These are phyloP conservation scores for Senna tora DNA, from an alignment of 306 rosid species.

Conservation along the genomic window DNA sequence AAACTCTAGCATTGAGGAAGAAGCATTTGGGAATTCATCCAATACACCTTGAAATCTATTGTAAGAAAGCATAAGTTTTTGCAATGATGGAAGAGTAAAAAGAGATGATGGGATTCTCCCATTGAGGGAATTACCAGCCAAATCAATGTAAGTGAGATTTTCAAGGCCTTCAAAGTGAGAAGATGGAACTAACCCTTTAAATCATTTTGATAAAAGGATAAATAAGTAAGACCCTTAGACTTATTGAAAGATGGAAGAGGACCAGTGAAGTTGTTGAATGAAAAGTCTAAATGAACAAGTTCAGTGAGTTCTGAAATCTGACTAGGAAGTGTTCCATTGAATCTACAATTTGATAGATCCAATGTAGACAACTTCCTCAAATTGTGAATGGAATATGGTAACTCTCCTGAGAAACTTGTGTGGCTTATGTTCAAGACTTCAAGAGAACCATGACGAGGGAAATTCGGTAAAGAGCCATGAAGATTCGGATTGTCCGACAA, in stretches of 20 bases:
- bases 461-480: slow-evolving; percentile 31
- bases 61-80: background rate
- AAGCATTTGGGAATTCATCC: background rate
- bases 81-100: slow-evolving; percentile 4
- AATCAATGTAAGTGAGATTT: background rate
- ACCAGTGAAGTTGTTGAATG: background rate
- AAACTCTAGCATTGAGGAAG: background rate
- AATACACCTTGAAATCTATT: slow-evolving; percentile 23
- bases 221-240: background rate
- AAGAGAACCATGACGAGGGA: slow-evolving; percentile 20
- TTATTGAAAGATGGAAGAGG: slow-evolving; percentile 29
- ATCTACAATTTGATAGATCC: slow-evolving; percentile 19
- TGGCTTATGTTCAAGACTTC: background rate
- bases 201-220: background rate
- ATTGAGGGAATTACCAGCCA: background rate
- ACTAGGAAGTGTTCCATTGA: slow-evolving; percentile 27
- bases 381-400: slow-evolving; percentile 9
- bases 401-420: slow-evolving; percentile 10
- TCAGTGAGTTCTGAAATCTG: slow-evolving; percentile 26
- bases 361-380: slow-evolving; percentile 15
- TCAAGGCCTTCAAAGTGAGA: slow-evolving; percentile 3
- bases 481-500: slow-evolving; percentile 1
- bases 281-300: slow-evolving; percentile 23
- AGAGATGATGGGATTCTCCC: slow-evolving; percentile 22
- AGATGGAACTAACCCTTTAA: background rate